Evolutionary conservation across 2,329 filamentous ascomycete species (phyloP), one percentile per base, ranked within the genome.

Genomic region (Phoma herbarum): DNA sequence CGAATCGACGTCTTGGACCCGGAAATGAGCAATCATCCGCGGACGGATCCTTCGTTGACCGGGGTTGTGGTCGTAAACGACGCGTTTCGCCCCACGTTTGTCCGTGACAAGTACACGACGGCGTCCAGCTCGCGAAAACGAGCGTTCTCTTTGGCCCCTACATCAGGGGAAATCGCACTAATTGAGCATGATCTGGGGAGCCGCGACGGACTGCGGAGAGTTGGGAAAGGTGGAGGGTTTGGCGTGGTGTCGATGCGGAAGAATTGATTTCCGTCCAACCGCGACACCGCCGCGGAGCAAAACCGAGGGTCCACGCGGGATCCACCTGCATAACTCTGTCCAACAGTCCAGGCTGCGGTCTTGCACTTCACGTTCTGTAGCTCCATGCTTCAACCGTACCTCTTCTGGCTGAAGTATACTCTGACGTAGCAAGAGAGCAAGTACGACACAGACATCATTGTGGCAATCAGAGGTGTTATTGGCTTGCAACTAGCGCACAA

Each of bases 211-310:
- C 18, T 51, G 41, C 51, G 51, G 57, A 59, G 44, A 47, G 9
- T 47, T 46, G 43, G 43, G 35, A 41, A 51, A 51, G 35, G 29
- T n/a, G 20, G 22, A 28, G 7, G 39, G 28, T 29, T 12, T 31
- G 28, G 33, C 25, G 35, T 8, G 35, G 35, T 45, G 37, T 31
- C 22, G 29, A 49, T 14, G 22, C 59, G 59, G 59, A 56, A 31
- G 42, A 61, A 50, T 59, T 7, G 39, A 31, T 22, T 57, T 59
- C 59, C 56, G 65, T 35, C 56, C 47, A 51, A 22, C 14, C 18
- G 22, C 10, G 41, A 26, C 23, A 25, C 18, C 23, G 41, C 41
- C 22, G 8, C 41, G 41, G 41, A n/a, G 18, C 41, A 6, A 25
- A 43, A 26, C 26, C 23, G 16, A 43, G 41, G 41, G 41, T 43